phyloP scores from a whole-genome alignment of 2,329 filamentous ascomycete species.

The Emmonsiellopsis sp. region DNA sequence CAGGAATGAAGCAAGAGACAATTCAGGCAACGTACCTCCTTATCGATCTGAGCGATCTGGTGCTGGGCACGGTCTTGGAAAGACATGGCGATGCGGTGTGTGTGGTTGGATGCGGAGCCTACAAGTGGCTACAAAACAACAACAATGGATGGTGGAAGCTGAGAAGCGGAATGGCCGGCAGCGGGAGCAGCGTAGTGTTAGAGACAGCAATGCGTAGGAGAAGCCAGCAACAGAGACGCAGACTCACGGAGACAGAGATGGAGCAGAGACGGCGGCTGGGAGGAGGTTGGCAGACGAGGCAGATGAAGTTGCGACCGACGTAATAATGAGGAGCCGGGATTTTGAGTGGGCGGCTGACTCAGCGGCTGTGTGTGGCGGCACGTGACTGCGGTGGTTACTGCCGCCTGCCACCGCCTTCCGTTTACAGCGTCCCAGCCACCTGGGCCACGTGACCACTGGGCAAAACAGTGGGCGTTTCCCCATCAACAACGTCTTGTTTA shows the following conservation, averaged over 20 bases:
- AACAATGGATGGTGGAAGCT: neutral
- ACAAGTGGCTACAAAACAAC: neutral
- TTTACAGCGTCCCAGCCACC: too few species aligned
- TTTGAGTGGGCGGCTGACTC: neutral
- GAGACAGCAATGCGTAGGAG: neutral
- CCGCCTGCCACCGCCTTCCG: too few species aligned
- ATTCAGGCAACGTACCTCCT: slow-evolving; percentile 45
- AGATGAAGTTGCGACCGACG: slow-evolving; percentile 1
- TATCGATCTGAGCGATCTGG: slow-evolving; percentile 58
- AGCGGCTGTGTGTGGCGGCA: neutral
- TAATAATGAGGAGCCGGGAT: neutral
- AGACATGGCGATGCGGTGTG: slow-evolving; percentile 8
- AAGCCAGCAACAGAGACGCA: neutral
- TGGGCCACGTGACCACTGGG: neutral
- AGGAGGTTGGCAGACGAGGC: slow-evolving; percentile 4
- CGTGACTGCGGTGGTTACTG: too few species aligned
- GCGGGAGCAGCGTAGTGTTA: neutral
- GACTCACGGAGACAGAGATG: slow-evolving; percentile 1
- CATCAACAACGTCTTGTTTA: slow-evolving; percentile 16
- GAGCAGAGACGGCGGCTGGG: slow-evolving; percentile 1
- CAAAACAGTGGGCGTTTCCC: slow-evolving; percentile 12
- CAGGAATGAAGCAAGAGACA: neutral
- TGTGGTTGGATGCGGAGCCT: neutral
- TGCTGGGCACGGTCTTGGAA: slow-evolving; percentile 56
- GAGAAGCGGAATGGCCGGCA: neutral